Base-by-base conservation (phyloP, 768 basidiomycete genomes). In the Psilocybe tampanensis region DNA sequence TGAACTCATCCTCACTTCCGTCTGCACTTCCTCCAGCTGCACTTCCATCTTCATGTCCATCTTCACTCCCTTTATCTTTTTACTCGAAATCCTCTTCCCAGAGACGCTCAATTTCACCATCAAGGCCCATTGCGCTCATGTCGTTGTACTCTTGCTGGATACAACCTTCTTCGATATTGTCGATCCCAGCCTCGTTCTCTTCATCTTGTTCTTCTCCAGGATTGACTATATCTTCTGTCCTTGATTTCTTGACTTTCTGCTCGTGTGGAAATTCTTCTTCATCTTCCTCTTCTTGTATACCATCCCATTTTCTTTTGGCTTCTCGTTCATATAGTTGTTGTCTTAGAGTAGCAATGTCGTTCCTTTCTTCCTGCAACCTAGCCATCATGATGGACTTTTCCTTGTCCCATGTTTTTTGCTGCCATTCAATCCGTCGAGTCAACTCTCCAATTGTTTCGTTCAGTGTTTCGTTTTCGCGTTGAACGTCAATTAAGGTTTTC, bases 371-470 rank as follows among this genome's bases (percentile, higher is more conserved):
- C 18, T 26, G 41, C 39, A 52, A 24, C 23, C 50, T 52, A 2
- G 9, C 19, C 50, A 52, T 34, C 36, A 52, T 41, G 4, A 52
- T 52, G 8, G 36, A 39, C 39, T 52, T 52, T 34, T 52, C 50
- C 21, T 36, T 21, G 2, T 52, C 50, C 50, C 50, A 52, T 29
- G 13, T 52, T n/a, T 52, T 42, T 36, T 26, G 36, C 22, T 42
- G 50, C 50, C 13, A 24, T 17, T 52, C 21, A 22, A n/a, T 15
- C 26, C 29, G 47, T 18, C 12, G 26, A 48, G 47, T n/a, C 19
- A 48, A 33, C 17, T 48, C 47, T 32, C 29, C 26, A 15, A 29
- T 33, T 33, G 26, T 29, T 17, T 33, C 29, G 18, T 33, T 48
- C 26, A 48, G 26, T 11, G 26, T 32, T 33, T 48, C 26, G 26